Percentiles rank a stretch among this genome's conserved stretches.
phyloP scores from a whole-genome alignment of 2,329 filamentous ascomycete genomes.

The Fusarium oxysporum region DNA sequence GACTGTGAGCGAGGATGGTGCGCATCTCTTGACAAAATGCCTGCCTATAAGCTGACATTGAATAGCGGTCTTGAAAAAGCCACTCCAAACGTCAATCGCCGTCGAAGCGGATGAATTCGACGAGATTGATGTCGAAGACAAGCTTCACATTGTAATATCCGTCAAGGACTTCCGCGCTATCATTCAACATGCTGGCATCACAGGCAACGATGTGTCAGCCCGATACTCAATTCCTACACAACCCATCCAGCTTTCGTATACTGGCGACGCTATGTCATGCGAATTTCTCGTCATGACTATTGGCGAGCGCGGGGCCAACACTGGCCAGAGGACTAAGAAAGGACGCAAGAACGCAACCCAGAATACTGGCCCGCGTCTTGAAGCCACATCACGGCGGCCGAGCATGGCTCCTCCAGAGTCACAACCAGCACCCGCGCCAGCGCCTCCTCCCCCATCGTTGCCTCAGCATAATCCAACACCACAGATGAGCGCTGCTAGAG shows the following conservation, averaged over 20 bases:
- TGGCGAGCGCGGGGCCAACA: slow-evolving; percentile 69
- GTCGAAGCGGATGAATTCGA: slow-evolving; percentile 83
- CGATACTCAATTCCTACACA: slow-evolving; percentile 77
- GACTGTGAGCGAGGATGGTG: slow-evolving; percentile 70
- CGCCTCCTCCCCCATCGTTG: slow-evolving; percentile 43
- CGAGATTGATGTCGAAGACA: slow-evolving; percentile 78
- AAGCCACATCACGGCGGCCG: slow-evolving; percentile 60
- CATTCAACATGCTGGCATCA: slow-evolving; percentile 77
- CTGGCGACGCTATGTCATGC: slow-evolving; percentile 74
- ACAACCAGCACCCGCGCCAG: slow-evolving; percentile 39
- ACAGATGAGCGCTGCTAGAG: slow-evolving; percentile 50
- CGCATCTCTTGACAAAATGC: slow-evolving; percentile 11
- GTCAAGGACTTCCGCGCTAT: slow-evolving; percentile 87
- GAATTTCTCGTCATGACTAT: slow-evolving; percentile 88
- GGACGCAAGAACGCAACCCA: slow-evolving; percentile 54
- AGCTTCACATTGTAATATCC: slow-evolving; percentile 82
- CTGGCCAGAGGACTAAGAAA: slow-evolving; percentile 62
- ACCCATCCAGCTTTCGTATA: slow-evolving; percentile 79
- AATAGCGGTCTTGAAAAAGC: slow-evolving; percentile 80
- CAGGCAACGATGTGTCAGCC: slow-evolving; percentile 74
- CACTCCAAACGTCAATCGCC: slow-evolving; percentile 82
- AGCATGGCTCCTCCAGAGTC: slow-evolving; percentile 54
- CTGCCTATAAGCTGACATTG: slow-evolving; percentile 17
- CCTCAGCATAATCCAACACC: slow-evolving; percentile 49
- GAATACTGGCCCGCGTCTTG: slow-evolving; percentile 55